Base-by-base conservation (phyloP, 768 basidiomycete genomes). In the Calocybe cyanea region DNA sequence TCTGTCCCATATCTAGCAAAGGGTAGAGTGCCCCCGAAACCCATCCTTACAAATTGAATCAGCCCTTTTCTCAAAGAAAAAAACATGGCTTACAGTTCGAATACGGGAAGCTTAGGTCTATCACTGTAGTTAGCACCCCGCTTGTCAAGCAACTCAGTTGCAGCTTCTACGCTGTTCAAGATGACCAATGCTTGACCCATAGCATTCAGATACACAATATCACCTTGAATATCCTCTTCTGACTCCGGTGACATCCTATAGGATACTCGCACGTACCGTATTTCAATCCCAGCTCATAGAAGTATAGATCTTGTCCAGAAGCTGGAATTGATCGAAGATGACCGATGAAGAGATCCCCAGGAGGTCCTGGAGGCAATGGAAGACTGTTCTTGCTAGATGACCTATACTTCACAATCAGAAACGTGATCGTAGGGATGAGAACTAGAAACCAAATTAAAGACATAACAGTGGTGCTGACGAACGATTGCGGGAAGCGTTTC, bases 1-100 rank as follows among this genome's bases (percentile, higher is more conserved):
- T 44, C 33, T 23, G 53, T 47, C n/a, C 55, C 48, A 19, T 56
- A 55, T 34, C 34, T 31, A 2, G 52, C 18, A 19, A 56, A 53
- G 14, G 40, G 34, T 11, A 53, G 14, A 1, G 43, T 46, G 14
- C 34, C 34, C n/a, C 40, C 35, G 20, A 36, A 41, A 2, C 43
- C 39, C 41, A 44, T 39, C 3, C 56, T 54, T 11, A 14, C 7
- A 14, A 18, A 18, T 6, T 35, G 34, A n/a, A 32, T 8, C 8
- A 8, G n/a, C 31, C 31, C 31, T 32, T 32, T 8, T 8, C n/a
- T 8, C 17, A 14, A 14, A 6, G 7, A 18, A 18, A 35, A 14
- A 6, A 7, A 35, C 7, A n/a, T 35, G 17, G 17, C 34, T 5
- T 35, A 35, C 34, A 35, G 5, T 5, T 35, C 34, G n/a, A 6